Conservation (phyloP, 1,284 basidiomycete genomes). For the Ceratobasidium theobromae region DNA sequence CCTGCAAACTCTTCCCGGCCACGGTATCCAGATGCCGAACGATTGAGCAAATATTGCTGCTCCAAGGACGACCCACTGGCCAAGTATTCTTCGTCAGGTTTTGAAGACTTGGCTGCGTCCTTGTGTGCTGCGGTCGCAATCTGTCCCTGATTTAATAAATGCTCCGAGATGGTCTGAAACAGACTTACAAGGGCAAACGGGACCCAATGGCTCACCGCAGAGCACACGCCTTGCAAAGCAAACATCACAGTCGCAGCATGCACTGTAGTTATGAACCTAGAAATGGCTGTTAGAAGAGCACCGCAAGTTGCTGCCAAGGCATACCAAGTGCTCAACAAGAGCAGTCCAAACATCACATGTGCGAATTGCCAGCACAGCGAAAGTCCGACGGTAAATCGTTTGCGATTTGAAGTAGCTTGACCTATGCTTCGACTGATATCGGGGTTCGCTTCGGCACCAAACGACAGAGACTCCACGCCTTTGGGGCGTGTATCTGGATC, state of each 20-base stretch:
- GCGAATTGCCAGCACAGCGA: slow-evolving; percentile 33
- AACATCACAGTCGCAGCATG: slow-evolving; percentile 48
- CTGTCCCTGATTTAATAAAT: not conserved
- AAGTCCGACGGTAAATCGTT: slow-evolving; percentile 7
- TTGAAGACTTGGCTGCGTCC: not conserved
- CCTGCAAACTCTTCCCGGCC: not conserved
- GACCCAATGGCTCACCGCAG: slow-evolving; percentile 50
- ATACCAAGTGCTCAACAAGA: slow-evolving; percentile 46
- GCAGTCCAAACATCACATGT: slow-evolving; percentile 42
- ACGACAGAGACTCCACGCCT: not conserved
- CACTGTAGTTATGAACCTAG: slow-evolving; percentile 44
- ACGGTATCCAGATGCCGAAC: not conserved
- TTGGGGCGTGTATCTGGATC: not conserved
- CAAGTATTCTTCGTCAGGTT: not conserved
- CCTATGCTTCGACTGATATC: not conserved
- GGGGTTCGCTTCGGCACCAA: not conserved
- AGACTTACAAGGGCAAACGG: slow-evolving; percentile 47
- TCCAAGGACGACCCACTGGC: not conserved
- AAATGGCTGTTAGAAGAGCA: not conserved
- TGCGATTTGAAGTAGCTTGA: not conserved
- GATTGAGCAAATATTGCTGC: slow-evolving; percentile 1
- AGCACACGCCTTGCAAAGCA: slow-evolving; percentile 50
- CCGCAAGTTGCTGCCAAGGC: slow-evolving; percentile 21
- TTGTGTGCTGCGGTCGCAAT: slow-evolving; percentile 21
- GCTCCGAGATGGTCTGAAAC: not conserved